Conservation (phyloP, 1,139 yeast species). For the Williopsis jadinii region DNA sequence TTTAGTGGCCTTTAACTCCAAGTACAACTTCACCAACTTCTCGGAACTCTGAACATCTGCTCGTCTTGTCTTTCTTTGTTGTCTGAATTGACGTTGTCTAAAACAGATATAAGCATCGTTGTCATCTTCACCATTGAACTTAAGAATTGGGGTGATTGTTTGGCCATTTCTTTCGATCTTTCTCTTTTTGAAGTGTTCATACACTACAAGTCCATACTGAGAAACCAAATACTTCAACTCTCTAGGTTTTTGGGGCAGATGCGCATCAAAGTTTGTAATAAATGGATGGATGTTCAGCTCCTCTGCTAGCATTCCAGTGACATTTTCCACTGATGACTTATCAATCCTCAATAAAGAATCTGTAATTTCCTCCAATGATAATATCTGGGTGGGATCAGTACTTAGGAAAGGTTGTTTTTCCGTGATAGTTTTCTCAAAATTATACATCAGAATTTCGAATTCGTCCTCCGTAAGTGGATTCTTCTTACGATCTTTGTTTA, state of each 20-base stretch:
- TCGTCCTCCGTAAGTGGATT: constrained; percentile 64
- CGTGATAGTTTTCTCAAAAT: constrained; percentile 65
- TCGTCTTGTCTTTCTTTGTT: constrained; percentile 92
- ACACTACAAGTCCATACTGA: constrained; percentile 59
- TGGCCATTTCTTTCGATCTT: constrained; percentile 68
- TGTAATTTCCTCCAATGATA: constrained; percentile 64
- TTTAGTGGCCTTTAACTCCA: constrained; percentile 73
- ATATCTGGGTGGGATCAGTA: constrained; percentile 75
- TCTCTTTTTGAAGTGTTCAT: constrained; percentile 76
- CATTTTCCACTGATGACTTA: constrained; percentile 26
- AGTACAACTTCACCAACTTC: constrained; percentile 64
- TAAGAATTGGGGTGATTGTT: constrained; percentile 64
- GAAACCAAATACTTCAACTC: constrained; percentile 49
- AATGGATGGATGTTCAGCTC: constrained; percentile 30
- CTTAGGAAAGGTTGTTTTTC: constrained; percentile 84
- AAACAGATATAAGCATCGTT: constrained; percentile 93
- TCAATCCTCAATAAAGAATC: constrained; percentile 32
- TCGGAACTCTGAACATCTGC: constrained; percentile 91
- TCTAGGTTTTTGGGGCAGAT: constrained; percentile 30
- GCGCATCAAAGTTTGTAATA: constrained; percentile 43
- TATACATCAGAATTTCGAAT: constrained; percentile 72
- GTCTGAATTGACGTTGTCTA: constrained; percentile 92
- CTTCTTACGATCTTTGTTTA: constrained; percentile 28
- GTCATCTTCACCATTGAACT: constrained; percentile 84
- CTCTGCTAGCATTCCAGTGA: constrained; percentile 26